phyloP scores from a whole-genome alignment of 768 basidiomycete species.

The Suillus weaverae region DNA sequence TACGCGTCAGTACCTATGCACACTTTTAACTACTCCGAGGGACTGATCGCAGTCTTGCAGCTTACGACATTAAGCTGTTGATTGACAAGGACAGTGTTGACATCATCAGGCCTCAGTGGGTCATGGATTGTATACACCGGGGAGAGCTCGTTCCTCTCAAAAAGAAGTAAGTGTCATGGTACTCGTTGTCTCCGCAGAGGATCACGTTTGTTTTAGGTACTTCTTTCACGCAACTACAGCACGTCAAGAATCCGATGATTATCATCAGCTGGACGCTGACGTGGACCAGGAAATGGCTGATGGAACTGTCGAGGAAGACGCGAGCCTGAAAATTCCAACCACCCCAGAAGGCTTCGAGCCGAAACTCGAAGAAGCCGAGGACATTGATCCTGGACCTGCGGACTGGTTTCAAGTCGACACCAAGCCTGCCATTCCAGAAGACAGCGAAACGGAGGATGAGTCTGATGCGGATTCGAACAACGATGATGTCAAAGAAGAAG shows the following conservation, averaged over 20 bases:
- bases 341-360: slow-evolving; percentile 10
- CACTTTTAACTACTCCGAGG: background rate
- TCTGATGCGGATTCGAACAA: slow-evolving; percentile 73
- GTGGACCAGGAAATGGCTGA: slow-evolving; percentile 30
- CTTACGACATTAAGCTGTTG: slow-evolving; percentile 68
- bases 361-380: slow-evolving; percentile 32
- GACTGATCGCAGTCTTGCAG: slow-evolving; percentile 33
- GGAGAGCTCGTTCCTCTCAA: slow-evolving; percentile 57
- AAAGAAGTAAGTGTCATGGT: slow-evolving; percentile 53
- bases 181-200: background rate
- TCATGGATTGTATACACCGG: slow-evolving; percentile 70
- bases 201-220: slow-evolving; percentile 46
- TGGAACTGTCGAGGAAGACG: slow-evolving; percentile 21
- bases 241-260: slow-evolving; percentile 52
- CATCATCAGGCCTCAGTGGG: slow-evolving; percentile 80
- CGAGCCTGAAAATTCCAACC: background rate
- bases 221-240: slow-evolving; percentile 71
- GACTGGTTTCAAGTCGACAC: slow-evolving; percentile 64
- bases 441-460: slow-evolving; percentile 50
- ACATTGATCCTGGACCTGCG: slow-evolving; percentile 48
- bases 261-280: slow-evolving; percentile 41
- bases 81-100: slow-evolving; percentile 71
- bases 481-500: slow-evolving; percentile 47
- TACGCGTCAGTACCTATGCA: slow-evolving; percentile 52
- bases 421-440: slow-evolving; percentile 24